Conservation (phyloP, 2,329 filamentous ascomycete species). For the Diaporthe sp. region DNA sequence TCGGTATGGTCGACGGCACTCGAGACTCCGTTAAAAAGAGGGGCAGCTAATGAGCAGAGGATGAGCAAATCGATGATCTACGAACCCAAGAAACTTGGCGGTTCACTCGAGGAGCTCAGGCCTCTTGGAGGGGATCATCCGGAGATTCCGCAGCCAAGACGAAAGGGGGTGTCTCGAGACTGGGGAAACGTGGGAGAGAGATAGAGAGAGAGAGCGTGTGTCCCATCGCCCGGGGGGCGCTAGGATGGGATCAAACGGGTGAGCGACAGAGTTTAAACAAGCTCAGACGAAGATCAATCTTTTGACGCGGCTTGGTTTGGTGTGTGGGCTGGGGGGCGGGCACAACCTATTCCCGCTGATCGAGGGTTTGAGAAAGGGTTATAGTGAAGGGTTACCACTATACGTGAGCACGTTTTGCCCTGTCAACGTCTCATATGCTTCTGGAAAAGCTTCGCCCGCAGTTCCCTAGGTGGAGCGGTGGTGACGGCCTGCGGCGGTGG, state of each 20-base stretch:
- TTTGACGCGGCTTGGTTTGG: constrained; percentile 28
- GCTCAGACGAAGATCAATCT: constrained; percentile 31
- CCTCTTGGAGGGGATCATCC: constrained; percentile 18
- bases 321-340: background rate
- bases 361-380: constrained; percentile 18
- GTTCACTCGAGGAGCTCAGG: constrained; percentile 14
- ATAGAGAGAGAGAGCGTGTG: background rate
- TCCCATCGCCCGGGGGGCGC: background rate
- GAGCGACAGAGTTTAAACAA: constrained; percentile 33
- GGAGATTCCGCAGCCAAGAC: constrained; percentile 31
- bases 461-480: background rate
- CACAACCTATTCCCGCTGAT: constrained; percentile 20
- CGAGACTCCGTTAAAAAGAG: constrained; percentile 4
- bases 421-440: constrained; percentile 33
- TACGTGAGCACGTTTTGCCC: constrained; percentile 26
- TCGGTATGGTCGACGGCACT: background rate
- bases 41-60: constrained; percentile 9
- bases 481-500: constrained; percentile 13
- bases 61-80: constrained; percentile 18
- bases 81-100: constrained; percentile 33
- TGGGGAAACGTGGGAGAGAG: background rate
- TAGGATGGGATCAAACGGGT: constrained; percentile 30
- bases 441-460: constrained; percentile 29
- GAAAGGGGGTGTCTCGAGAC: constrained; percentile 23
- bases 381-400: constrained; percentile 8